These are phyloP conservation scores for Acorus gramineus DNA, from an alignment of 106 monocot genomes.

Conservation along the genomic window DNA sequence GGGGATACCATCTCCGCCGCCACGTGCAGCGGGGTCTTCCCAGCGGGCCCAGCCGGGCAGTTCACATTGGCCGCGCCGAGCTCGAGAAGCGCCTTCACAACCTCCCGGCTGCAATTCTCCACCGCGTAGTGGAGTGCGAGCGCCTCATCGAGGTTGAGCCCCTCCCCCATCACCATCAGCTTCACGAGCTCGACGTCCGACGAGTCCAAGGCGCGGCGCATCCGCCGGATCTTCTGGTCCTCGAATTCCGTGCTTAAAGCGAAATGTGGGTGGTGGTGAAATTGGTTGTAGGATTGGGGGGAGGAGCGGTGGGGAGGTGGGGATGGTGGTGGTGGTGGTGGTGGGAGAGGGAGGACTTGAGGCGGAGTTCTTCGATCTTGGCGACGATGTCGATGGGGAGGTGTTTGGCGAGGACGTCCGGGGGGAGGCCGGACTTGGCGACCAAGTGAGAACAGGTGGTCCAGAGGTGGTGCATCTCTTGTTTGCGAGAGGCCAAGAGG, in stretches of 20 bases:
- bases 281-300: neutral
- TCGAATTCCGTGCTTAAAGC: constrained; percentile 8
- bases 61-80: constrained; percentile 22
- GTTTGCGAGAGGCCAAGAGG: constrained; percentile 17
- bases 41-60: constrained; percentile 16
- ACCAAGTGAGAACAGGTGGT: constrained; percentile 19
- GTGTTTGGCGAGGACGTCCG: constrained; percentile 28
- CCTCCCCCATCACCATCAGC: constrained; percentile 29
- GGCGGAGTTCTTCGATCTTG: constrained; percentile 20
- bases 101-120: constrained; percentile 23
- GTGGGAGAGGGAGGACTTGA: constrained; percentile 9
- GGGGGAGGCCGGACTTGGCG: constrained; percentile 22
- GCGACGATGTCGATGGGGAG: constrained; percentile 21
- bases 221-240: constrained; percentile 20
- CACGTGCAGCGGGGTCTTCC: constrained; percentile 24
- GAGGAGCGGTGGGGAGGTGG: neutral
- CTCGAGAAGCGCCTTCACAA: constrained; percentile 18
- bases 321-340: neutral
- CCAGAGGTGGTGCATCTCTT: constrained; percentile 21
- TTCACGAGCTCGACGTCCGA: constrained; percentile 26
- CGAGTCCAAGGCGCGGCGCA: constrained; percentile 25
- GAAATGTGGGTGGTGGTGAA: neutral
- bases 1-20: constrained; percentile 26
- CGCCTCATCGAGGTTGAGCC: constrained; percentile 23
- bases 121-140: constrained; percentile 27